These are phyloP conservation scores for Curvularia eragrostidis DNA, from an alignment of 2,329 filamentous ascomycete genomes.

Conservation along the genomic window DNA sequence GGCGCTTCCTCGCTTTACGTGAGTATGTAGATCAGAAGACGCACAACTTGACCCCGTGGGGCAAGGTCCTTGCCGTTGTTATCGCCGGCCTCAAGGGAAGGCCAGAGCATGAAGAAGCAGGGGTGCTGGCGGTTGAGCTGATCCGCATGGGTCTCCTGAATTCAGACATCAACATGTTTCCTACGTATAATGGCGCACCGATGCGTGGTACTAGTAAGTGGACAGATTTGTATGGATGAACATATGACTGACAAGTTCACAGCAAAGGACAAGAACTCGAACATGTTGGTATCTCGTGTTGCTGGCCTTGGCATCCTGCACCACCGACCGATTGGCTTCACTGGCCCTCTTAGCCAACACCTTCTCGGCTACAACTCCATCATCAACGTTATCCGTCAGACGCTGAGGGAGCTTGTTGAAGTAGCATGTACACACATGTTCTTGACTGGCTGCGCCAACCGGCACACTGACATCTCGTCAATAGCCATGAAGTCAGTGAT, in stretches of 20 bases:
- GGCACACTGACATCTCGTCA: conserved; percentile 65
- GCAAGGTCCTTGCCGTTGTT: conserved; percentile 73
- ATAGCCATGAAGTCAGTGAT: conserved; percentile 73
- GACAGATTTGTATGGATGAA: neutral
- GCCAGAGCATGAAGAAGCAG: conserved; percentile 73
- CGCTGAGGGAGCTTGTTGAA: conserved; percentile 83
- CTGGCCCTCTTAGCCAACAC: conserved; percentile 89
- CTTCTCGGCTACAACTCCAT: conserved; percentile 86
- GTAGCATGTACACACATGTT: conserved; percentile 81
- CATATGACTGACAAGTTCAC: conserved; percentile 28
- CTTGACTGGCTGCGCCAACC: conserved; percentile 77
- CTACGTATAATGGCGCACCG: conserved; percentile 63
- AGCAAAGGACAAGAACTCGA: conserved; percentile 77
- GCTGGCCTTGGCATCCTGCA: conserved; percentile 82
- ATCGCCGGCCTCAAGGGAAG: conserved; percentile 67
- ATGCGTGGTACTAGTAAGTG: conserved; percentile 59
- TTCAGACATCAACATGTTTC: conserved; percentile 66
- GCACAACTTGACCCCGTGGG: conserved; percentile 85
- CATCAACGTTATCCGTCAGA: conserved; percentile 77
- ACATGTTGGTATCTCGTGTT: conserved; percentile 84
- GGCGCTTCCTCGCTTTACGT: conserved; percentile 87
- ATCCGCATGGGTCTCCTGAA: conserved; percentile 80
- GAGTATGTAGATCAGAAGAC: conserved; percentile 76
- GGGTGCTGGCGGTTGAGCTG: conserved; percentile 85
- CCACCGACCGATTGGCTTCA: conserved; percentile 88